A percentile compares a stretch with the other conserved stretches of the same genome.
Evolutionary conservation across 805 yeast species (phyloP).

Genomic region (Wickerhamiella australiensis): DNA sequence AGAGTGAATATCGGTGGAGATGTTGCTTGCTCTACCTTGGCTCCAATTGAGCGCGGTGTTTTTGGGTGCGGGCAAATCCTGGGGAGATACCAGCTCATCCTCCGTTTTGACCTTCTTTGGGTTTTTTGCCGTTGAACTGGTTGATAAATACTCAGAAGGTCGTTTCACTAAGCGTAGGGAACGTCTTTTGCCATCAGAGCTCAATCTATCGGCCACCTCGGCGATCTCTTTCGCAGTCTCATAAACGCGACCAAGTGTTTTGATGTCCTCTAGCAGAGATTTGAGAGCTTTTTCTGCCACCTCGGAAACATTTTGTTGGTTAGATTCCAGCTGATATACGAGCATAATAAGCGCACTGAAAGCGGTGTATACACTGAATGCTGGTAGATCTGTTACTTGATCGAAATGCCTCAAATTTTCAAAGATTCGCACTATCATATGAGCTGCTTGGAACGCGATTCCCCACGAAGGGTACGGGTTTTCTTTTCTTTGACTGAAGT

Average conservation of each 20-base stretch:
- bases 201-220: not conserved
- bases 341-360: constrained; percentile 59
- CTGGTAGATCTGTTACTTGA: constrained; percentile 43
- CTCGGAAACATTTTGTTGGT: constrained; percentile 28
- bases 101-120: constrained; percentile 2
- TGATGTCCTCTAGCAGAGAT: constrained; percentile 23
- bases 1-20: too few species aligned
- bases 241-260: constrained; percentile 28
- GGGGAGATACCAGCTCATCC: not conserved
- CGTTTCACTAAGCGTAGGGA: constrained; percentile 10
- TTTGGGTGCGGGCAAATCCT: not conserved
- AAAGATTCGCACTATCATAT: constrained; percentile 55
- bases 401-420: constrained; percentile 41
- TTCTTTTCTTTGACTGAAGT: constrained; percentile 16
- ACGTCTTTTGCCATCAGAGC: constrained; percentile 2
- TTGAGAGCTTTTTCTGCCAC: constrained; percentile 31
- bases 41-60: not conserved
- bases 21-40: too few species aligned
- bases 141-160: not conserved
- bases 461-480: constrained; percentile 59
- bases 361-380: constrained; percentile 44
- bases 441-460: constrained; percentile 69
- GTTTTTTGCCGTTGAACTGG: not conserved
- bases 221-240: constrained; percentile 13
- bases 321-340: constrained; percentile 49